Percentiles rank a stretch among this genome's conserved stretches.
These are phyloP conservation scores for Melampsora allii-populina DNA, from an alignment of 1,284 basidiomycete genomes.

Conservation along the genomic window DNA sequence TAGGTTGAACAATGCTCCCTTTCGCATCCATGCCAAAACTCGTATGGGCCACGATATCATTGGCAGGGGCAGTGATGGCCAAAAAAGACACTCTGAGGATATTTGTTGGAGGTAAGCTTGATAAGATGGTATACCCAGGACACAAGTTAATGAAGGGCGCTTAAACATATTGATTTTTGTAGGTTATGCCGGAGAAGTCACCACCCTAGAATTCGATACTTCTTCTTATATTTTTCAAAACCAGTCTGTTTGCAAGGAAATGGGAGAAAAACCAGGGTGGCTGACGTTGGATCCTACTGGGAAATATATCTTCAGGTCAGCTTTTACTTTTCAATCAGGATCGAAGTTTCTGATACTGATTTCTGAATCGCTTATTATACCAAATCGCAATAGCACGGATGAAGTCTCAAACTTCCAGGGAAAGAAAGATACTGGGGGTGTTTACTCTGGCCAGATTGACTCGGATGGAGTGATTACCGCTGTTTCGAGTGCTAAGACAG, in stretches of 20 bases:
- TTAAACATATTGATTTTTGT: background rate
- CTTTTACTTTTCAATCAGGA: background rate
- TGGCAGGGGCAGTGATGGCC: background rate
- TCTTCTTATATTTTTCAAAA: constrained; percentile 8
- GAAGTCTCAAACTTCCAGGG: constrained; percentile 1
- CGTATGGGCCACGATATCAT: background rate
- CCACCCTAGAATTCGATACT: background rate
- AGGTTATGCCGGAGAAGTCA: background rate
- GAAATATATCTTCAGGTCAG: constrained; percentile 6
- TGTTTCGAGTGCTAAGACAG: background rate
- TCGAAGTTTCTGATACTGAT: no score
- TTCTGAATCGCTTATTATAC: no score
- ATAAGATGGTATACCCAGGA: background rate
- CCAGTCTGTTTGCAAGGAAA: background rate
- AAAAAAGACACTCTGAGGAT: background rate
- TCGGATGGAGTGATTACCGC: background rate
- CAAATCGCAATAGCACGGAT: background rate
- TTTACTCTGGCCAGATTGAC: constrained; percentile 6
- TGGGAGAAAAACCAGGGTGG: constrained; percentile 6
- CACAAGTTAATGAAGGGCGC: no score
- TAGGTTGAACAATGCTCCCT: background rate
- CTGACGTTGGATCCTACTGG: background rate
- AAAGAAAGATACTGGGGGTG: constrained; percentile 1
- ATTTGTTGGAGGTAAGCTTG: background rate
- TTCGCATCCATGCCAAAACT: background rate